Percentiles rank a stretch among this genome's conserved stretches.
phyloP scores from a whole-genome alignment of 768 basidiomycete species.

The Lentinula detonsa region DNA sequence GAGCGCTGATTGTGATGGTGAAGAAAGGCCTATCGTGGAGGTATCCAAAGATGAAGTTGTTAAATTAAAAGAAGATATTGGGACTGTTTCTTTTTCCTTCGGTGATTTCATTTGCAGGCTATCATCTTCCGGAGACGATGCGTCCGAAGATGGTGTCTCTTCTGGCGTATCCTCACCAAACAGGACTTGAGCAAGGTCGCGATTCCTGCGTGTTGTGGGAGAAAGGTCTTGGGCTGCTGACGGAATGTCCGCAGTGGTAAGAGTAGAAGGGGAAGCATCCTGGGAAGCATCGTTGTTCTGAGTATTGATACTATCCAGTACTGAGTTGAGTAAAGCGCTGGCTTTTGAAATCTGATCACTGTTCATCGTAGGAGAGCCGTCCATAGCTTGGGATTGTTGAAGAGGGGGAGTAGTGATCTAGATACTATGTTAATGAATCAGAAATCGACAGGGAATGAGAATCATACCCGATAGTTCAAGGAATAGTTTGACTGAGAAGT shows the following conservation, averaged over 20 bases:
- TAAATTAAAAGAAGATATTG: background rate
- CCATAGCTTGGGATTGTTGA: constrained; percentile 29
- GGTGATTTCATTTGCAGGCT: constrained; percentile 15
- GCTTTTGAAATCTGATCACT: constrained; percentile 53
- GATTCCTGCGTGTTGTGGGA: constrained; percentile 55
- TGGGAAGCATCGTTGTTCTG: constrained; percentile 14
- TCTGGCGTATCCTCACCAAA: constrained; percentile 37
- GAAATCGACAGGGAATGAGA: background rate
- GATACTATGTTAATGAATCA: background rate
- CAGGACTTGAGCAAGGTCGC: constrained; percentile 72
- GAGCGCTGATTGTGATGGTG: constrained; percentile 18
- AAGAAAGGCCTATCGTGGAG: constrained; percentile 5
- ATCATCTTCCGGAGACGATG: constrained; percentile 18
- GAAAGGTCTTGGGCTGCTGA: constrained; percentile 30
- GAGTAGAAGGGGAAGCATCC: constrained; percentile 12
- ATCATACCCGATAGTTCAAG: constrained; percentile 25
- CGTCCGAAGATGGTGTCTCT: background rate
- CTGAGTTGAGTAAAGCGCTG: constrained; percentile 62
- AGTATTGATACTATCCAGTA: constrained; percentile 44
- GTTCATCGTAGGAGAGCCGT: constrained; percentile 18
- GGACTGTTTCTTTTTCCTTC: background rate
- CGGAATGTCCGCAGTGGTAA: constrained; percentile 10
- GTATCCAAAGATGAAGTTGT: constrained; percentile 1
- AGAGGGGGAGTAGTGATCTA: constrained; percentile 59
- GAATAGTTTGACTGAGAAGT: constrained; percentile 82